Percentiles rank a stretch among this genome's conserved stretches.
These are phyloP conservation scores for Lophium mytilinum DNA, from an alignment of 495 filamentous ascomycete genomes.

Conservation along the genomic window DNA sequence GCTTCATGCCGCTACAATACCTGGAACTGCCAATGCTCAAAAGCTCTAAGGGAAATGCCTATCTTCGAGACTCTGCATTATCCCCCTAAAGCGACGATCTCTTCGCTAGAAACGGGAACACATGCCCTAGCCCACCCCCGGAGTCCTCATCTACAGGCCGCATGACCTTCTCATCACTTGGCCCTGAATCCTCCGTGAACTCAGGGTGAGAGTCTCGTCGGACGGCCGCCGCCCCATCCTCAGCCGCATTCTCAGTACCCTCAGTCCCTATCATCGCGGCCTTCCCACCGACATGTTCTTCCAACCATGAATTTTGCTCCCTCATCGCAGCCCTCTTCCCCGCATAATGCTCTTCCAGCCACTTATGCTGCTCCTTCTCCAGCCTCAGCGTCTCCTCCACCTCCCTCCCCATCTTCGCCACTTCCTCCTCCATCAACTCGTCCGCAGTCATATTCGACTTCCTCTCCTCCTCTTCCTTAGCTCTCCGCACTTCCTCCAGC, in stretches of 20 bases:
- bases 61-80: too few relatives aligned
- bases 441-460: slow-evolving; percentile 36
- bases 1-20: too few relatives aligned
- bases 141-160: background rate
- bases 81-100: slow-evolving; percentile 12
- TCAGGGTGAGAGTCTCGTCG: too few relatives aligned
- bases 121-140: slow-evolving; percentile 4
- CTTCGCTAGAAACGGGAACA: slow-evolving; percentile 8
- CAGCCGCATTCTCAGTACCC: background rate
- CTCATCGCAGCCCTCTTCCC: slow-evolving; percentile 5
- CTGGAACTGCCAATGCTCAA: too few relatives aligned
- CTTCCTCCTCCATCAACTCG: slow-evolving; percentile 40
- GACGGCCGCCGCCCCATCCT: background rate
- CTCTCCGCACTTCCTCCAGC: slow-evolving; percentile 3
- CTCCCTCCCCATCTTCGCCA: slow-evolving; percentile 34
- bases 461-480: slow-evolving; percentile 28
- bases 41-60: too few relatives aligned
- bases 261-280: background rate
- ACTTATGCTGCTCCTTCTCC: slow-evolving; percentile 19
- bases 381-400: slow-evolving; percentile 35
- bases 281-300: background rate
- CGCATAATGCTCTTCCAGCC: slow-evolving; percentile 17
- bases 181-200: too few relatives aligned
- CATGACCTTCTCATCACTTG: background rate
- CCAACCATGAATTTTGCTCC: background rate